phyloP scores from a whole-genome alignment of 2,329 filamentous ascomycete genomes.

The Microsporum canis region DNA sequence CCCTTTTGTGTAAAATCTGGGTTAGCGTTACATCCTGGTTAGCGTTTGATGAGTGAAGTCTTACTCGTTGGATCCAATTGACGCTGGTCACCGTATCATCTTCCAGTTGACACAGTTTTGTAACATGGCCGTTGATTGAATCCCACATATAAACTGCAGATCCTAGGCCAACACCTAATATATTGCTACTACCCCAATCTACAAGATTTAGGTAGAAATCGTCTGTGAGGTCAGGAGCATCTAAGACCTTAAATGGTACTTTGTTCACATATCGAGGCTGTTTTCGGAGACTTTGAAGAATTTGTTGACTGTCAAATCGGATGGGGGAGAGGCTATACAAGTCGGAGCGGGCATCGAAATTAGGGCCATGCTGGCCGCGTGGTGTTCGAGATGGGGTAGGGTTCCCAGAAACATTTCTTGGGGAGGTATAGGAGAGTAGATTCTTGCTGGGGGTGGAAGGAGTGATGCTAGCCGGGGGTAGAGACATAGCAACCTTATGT shows the following conservation, averaged over 20 bases:
- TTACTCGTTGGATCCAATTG: constrained; percentile 84
- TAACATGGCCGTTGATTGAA: constrained; percentile 77
- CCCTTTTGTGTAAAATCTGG: constrained; percentile 40
- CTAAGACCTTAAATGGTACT: constrained; percentile 93
- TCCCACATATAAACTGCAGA: constrained; percentile 99
- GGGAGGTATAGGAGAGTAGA: constrained; percentile 81
- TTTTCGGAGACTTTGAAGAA: constrained; percentile 80
- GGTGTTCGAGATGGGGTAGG: constrained; percentile 83
- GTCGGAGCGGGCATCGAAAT: constrained; percentile 79
- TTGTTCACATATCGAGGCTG: constrained; percentile 86
- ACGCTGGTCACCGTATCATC: constrained; percentile 95
- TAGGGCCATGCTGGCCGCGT: constrained; percentile 74
- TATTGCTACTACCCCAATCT: constrained; percentile 93
- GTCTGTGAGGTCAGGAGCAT: constrained; percentile 89
- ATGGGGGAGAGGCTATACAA: constrained; percentile 94
- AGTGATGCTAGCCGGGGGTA: constrained; percentile 64
- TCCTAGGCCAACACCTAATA: constrained; percentile 82
- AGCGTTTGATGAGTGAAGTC: constrained; percentile 13
- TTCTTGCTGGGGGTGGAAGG: constrained; percentile 97
- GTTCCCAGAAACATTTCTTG: constrained; percentile 62
- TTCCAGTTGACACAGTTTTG: constrained; percentile 81
- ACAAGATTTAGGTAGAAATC: constrained; percentile 97
- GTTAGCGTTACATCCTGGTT: constrained; percentile 3
- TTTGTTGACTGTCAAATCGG: constrained; percentile 81
- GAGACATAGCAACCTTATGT: constrained; percentile 46